phyloP scores from a whole-genome alignment of 371 early-diverging fungal species.

The Mortierella sp. region DNA sequence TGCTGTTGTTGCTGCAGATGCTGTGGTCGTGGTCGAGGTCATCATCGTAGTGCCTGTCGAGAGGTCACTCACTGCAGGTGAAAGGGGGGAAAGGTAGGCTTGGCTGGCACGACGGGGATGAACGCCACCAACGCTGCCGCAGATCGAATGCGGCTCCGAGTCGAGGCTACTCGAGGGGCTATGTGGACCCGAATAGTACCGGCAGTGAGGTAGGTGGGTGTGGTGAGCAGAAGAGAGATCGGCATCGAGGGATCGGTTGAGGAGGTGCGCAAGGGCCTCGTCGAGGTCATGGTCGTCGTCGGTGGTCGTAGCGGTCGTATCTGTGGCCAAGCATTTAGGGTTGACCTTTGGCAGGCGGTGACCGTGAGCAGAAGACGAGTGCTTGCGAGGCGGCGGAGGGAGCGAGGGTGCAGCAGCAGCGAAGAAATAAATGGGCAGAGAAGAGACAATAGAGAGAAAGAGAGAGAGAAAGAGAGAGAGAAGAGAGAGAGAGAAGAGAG shows the following conservation, averaged over 20 bases:
- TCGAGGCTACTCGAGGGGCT: constrained; percentile 26
- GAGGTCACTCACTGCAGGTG: constrained; percentile 8
- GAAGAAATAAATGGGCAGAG: neutral
- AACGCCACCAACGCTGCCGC: neutral
- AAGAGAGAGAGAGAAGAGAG: neutral
- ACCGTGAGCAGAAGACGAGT: constrained; percentile 2
- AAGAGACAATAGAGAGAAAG: neutral
- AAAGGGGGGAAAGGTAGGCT: constrained; percentile 14
- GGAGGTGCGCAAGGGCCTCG: constrained; percentile 25
- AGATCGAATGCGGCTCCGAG: constrained; percentile 16
- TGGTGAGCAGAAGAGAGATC: constrained; percentile 4
- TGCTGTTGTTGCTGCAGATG: neutral
- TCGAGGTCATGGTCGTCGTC: constrained; percentile 22
- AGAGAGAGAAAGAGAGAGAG: neutral
- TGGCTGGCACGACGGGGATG: constrained; percentile 14
- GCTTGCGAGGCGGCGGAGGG: constrained; percentile 36
- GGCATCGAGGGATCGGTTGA: constrained; percentile 12
- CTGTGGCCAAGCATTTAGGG: constrained; percentile 11
- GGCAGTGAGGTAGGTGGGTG: constrained; percentile 2
- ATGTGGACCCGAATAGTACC: constrained; percentile 14
- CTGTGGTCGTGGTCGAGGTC: constrained; percentile 3
- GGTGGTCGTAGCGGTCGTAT: neutral
- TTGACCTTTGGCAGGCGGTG: constrained; percentile 29
- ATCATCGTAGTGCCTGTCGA: neutral
- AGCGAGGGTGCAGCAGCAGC: constrained; percentile 6